These are phyloP conservation scores for Fonsecaea pugnacius DNA, from an alignment of 2,329 filamentous ascomycete genomes.

Conservation along the genomic window DNA sequence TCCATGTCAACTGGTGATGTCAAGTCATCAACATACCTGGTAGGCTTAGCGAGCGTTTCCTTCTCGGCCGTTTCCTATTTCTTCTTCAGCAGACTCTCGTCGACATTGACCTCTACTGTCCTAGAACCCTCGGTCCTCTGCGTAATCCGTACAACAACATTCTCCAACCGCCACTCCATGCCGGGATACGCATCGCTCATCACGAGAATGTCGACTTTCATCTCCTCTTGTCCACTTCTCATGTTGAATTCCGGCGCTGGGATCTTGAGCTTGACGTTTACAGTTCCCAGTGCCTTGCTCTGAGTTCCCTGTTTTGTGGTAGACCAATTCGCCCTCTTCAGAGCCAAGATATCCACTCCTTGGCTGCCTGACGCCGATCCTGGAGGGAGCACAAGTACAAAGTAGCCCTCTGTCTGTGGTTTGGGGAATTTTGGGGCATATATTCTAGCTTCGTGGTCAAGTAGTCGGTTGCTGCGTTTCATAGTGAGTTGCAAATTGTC, in stretches of 20 bases:
- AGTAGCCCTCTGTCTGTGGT: slow-evolving; percentile 91
- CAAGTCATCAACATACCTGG: no score
- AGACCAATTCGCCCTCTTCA: slow-evolving; percentile 84
- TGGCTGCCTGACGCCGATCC: slow-evolving; percentile 25
- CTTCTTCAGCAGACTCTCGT: slow-evolving; percentile 35
- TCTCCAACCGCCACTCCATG: slow-evolving; percentile 64
- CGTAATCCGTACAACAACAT: slow-evolving; percentile 54
- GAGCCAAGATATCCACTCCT: slow-evolving; percentile 67
- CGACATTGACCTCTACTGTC: slow-evolving; percentile 34
- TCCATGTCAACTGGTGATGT: no score
- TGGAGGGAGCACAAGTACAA: slow-evolving; percentile 70
- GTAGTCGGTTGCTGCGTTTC: slow-evolving; percentile 32
- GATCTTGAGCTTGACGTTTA: slow-evolving; percentile 28
- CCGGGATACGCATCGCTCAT: slow-evolving; percentile 88
- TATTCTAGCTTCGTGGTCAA: slow-evolving; percentile 70
- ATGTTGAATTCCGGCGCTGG: slow-evolving; percentile 35
- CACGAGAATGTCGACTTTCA: slow-evolving; percentile 73
- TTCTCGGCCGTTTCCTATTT: slow-evolving; percentile 4
- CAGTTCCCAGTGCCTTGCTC: slow-evolving; percentile 34
- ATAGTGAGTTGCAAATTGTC: slow-evolving; percentile 35
- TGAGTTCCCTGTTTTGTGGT: slow-evolving; percentile 38
- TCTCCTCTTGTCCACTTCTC: slow-evolving; percentile 38
- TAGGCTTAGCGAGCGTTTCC: no score
- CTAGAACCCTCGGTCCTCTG: slow-evolving; percentile 27
- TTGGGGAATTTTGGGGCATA: slow-evolving; percentile 92